Evolutionary conservation across 225 moss, liverwort and hornwort species (phyloP).

Genomic region (Thuidium tamariscinum): DNA sequence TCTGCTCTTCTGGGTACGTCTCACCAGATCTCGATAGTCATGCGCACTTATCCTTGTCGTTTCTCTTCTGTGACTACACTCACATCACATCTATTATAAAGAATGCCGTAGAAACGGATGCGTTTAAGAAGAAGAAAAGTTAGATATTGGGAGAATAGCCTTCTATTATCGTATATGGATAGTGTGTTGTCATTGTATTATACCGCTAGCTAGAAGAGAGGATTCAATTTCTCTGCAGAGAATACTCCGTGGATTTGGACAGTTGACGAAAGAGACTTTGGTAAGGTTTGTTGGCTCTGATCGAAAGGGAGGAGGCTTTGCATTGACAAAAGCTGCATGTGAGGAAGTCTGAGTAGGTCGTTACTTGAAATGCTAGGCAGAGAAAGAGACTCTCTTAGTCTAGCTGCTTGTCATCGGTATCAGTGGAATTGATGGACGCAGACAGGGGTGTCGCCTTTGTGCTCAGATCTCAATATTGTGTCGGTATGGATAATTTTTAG

Average conservation of each 20-base stretch:
- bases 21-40: neutral
- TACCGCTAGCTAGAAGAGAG: neutral
- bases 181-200: neutral
- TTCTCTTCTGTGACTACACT: neutral
- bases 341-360: neutral
- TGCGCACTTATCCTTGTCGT: neutral
- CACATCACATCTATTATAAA: neutral
- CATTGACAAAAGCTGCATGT: neutral
- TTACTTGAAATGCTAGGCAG: neutral
- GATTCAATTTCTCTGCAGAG: neutral
- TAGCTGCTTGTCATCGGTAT: neutral
- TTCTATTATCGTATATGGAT: neutral
- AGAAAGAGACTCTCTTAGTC: neutral
- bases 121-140: neutral
- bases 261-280: neutral
- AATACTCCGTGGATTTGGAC: neutral
- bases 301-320: neutral
- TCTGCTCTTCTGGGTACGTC: slow-evolving; percentile 78
- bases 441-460: neutral
- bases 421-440: neutral
- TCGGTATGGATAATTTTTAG: neutral
- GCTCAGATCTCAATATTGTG: neutral
- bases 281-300: neutral
- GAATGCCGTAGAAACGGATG: neutral
- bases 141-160: neutral